These are phyloP conservation scores for Globisporangium nodosum DNA, from an alignment of 352 stramenopile species.

Conservation along the genomic window DNA sequence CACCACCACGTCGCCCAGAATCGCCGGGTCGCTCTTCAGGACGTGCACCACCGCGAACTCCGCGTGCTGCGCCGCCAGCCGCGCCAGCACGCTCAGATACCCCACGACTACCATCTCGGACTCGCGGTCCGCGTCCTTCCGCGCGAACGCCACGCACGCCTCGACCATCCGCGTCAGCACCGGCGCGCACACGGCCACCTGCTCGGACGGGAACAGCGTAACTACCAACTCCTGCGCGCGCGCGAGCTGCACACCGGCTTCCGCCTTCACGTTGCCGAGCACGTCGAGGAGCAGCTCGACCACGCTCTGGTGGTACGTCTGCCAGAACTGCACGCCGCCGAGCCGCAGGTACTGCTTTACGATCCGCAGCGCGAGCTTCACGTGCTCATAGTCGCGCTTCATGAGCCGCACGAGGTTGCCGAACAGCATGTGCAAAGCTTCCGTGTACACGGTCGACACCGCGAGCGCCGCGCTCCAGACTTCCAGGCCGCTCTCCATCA, in stretches of 20 bases:
- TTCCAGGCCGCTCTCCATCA: slow-evolving; percentile 80
- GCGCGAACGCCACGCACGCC: slow-evolving; percentile 38
- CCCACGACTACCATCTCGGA: slow-evolving; percentile 54
- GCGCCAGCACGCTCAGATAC: slow-evolving; percentile 55
- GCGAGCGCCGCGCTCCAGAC: slow-evolving; percentile 60
- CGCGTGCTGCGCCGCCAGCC: slow-evolving; percentile 40
- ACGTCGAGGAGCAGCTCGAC: slow-evolving; percentile 35
- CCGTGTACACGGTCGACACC: slow-evolving; percentile 45
- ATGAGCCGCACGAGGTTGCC: slow-evolving; percentile 55
- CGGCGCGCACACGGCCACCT: slow-evolving; percentile 25
- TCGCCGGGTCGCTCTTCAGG: slow-evolving; percentile 27
- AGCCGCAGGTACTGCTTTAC: slow-evolving; percentile 61
- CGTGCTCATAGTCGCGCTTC: slow-evolving; percentile 77
- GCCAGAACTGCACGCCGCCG: slow-evolving; percentile 58
- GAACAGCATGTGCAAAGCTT: slow-evolving; percentile 67
- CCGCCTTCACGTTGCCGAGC: slow-evolving; percentile 63
- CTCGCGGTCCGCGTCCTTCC: slow-evolving; percentile 31
- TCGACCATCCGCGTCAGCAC: slow-evolving; percentile 41
- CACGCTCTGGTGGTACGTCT: slow-evolving; percentile 46
- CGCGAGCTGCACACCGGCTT: slow-evolving; percentile 57
- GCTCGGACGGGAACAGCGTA: slow-evolving; percentile 25
- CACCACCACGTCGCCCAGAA: slow-evolving; percentile 32
- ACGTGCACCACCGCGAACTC: slow-evolving; percentile 42
- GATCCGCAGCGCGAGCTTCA: slow-evolving; percentile 49
- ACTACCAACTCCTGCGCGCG: slow-evolving; percentile 39